These are phyloP conservation scores for Gliomastix tumulicola DNA, from an alignment of 2,329 filamentous ascomycete species.

Conservation along the genomic window DNA sequence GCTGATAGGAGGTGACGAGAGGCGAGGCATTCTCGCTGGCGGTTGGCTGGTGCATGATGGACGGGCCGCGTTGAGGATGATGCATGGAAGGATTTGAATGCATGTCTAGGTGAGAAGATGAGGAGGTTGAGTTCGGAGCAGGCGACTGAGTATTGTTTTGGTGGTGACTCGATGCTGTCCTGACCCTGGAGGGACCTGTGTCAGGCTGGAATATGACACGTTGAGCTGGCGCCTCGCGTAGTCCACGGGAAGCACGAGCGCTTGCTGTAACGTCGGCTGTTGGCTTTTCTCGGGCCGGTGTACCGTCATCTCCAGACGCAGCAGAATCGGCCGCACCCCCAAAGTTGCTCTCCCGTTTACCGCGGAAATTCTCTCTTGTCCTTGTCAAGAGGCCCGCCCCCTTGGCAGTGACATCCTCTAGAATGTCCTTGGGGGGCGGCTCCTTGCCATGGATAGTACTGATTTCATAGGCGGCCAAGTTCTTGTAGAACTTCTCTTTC, in stretches of 20 bases:
- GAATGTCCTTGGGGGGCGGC: conserved; percentile 79
- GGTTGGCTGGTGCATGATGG: conserved; percentile 42
- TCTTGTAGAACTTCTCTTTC: conserved; percentile 86
- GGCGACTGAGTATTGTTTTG: conserved; percentile 2
- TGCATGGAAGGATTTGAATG: too few relatives aligned
- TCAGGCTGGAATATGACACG: conserved; percentile 82
- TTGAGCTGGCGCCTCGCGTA: conserved; percentile 79
- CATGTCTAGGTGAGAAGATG: too few relatives aligned
- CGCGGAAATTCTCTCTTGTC: conserved; percentile 68
- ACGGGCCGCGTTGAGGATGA: conserved; percentile 30
- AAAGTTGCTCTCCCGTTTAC: conserved; percentile 39
- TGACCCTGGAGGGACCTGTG: conserved; percentile 56
- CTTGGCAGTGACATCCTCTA: conserved; percentile 82
- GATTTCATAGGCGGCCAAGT: conserved; percentile 83
- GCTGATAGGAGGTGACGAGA: conserved; percentile 64
- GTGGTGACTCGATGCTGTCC: conserved; percentile 2
- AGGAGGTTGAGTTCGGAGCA: too few relatives aligned
- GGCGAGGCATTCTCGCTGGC: conserved; percentile 50
- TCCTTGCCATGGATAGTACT: conserved; percentile 69
- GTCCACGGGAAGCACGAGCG: conserved; percentile 53
- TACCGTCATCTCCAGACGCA: conserved; percentile 53
- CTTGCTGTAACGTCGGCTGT: conserved; percentile 45
- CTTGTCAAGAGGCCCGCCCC: conserved; percentile 72
- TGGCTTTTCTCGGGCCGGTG: conserved; percentile 46
- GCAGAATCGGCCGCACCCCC: conserved; percentile 46